Evolutionary conservation across 2,329 filamentous ascomycete species (phyloP).

Genomic region (Penicillium sumatraense): DNA sequence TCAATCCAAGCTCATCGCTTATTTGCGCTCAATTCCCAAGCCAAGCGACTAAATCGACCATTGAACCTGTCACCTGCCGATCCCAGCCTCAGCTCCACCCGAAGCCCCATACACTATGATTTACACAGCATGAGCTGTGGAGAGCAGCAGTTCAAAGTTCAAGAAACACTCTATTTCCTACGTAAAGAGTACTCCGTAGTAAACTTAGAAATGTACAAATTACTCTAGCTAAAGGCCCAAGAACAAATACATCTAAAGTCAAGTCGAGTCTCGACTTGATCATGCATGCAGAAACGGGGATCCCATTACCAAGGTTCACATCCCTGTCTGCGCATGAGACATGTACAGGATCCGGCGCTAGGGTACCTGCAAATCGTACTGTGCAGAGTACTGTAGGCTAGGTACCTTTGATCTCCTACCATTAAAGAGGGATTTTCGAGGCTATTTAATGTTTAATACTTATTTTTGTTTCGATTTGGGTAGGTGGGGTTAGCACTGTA

Average conservation of each 20-base stretch:
- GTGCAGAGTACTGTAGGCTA: background rate
- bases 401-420: background rate
- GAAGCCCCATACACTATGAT: background rate
- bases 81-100: background rate
- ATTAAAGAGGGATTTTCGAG: background rate
- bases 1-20: background rate
- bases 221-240: too few relatives aligned
- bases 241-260: background rate
- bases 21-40: background rate
- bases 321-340: conserved; percentile 1
- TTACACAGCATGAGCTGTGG: too few relatives aligned
- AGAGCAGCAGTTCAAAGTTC: too few relatives aligned
- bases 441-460: background rate
- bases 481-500: background rate
- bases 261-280: background rate
- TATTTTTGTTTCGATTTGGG: background rate
- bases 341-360: conserved; percentile 1
- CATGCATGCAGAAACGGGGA: background rate
- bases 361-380: background rate
- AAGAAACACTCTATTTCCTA: too few relatives aligned
- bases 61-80: background rate
- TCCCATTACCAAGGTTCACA: conserved; percentile 4
- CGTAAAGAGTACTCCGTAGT: too few relatives aligned
- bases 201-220: too few relatives aligned
- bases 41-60: background rate